Evolutionary conservation across 148 eudicot species (phyloP).

Genomic region (Fagopyrum esculentum): DNA sequence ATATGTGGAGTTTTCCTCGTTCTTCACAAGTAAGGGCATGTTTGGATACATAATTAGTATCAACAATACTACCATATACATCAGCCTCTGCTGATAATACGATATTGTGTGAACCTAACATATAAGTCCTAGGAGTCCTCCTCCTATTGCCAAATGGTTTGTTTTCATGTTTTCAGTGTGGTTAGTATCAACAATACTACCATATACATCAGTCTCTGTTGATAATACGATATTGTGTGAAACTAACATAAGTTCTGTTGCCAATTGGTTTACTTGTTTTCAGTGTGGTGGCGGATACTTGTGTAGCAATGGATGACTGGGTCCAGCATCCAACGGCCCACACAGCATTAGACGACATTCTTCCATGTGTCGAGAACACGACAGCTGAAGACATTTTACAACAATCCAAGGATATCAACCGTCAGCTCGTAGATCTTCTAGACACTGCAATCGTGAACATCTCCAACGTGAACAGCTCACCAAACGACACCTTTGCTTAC

Average conservation of each 20-base stretch:
- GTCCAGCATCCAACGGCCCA: slow-evolving; percentile 73
- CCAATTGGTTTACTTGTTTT: no score
- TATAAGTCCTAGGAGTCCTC: no score
- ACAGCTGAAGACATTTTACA: slow-evolving; percentile 58
- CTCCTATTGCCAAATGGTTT: no score
- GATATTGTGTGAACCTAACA: no score
- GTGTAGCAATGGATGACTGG: slow-evolving; percentile 90
- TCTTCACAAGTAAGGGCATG: slow-evolving; percentile 70
- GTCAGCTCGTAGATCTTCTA: slow-evolving; percentile 41
- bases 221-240: no score
- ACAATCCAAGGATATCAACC: slow-evolving; percentile 60
- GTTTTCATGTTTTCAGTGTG: background rate
- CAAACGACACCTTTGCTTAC: slow-evolving; percentile 25
- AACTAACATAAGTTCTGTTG: no score
- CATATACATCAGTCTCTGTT: background rate
- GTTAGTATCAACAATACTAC: background rate
- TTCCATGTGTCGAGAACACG: slow-evolving; percentile 78
- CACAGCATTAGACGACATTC: slow-evolving; percentile 77
- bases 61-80: background rate
- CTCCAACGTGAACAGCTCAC: slow-evolving; percentile 37
- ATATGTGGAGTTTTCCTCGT: slow-evolving; percentile 70
- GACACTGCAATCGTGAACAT: slow-evolving; percentile 45
- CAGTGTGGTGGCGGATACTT: slow-evolving; percentile 84
- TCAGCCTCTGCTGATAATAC: no score
- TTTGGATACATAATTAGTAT: background rate